Base-by-base conservation (phyloP, 768 basidiomycete genomes). In the Tylopilus felleus region DNA sequence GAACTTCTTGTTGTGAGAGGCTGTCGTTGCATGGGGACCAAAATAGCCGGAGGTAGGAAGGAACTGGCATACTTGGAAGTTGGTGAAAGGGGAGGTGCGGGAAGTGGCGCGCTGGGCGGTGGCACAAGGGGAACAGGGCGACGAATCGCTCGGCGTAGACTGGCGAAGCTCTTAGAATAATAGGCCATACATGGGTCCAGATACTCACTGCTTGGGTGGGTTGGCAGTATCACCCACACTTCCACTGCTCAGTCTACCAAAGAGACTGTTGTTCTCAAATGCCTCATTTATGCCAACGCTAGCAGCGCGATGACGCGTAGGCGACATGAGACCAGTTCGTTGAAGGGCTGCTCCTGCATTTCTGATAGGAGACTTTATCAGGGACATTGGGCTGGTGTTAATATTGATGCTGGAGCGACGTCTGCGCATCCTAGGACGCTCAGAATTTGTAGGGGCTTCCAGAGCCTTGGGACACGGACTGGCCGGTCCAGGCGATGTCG, bases 371-470 rank as follows among this genome's bases (percentile, higher is more conserved):
- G 82, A 81, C 53, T 83, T 84, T 60, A 87, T 83, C 33, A 74
- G 64, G 39, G 75, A 74, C 69, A 86, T 79, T 2, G 84, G 82
- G 8, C 76, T 81, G 13, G 74, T 71, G 4, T 69, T 75, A 21
- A 82, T 56, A 5, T 80, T 86, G 28, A 88, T 67, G 35, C 84
- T 86, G 17, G 84, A 85, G 39, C 84, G 81, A 39, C 86, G 80
- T 48, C 77, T 79, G 44, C 86, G 81, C 25, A 83, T 75, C 31
- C 75, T 76, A 23, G 79, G 78, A 68, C 70, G 41, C 6, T 69
- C 68, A 17, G 53, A 22, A 19, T 58, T 58, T 56, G 57, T 43
- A 59, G 52, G 22, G 27, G 55, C 54, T 55, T 58, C 57, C 53
- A 25, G 39, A 63, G 41, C 59, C 44, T 57, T 58, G 69, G 57